A percentile compares a stretch with the other conserved stretches of the same genome.
These are phyloP conservation scores for Phytophthora melonis DNA, from an alignment of 352 stramenopile genomes.

Conservation along the genomic window DNA sequence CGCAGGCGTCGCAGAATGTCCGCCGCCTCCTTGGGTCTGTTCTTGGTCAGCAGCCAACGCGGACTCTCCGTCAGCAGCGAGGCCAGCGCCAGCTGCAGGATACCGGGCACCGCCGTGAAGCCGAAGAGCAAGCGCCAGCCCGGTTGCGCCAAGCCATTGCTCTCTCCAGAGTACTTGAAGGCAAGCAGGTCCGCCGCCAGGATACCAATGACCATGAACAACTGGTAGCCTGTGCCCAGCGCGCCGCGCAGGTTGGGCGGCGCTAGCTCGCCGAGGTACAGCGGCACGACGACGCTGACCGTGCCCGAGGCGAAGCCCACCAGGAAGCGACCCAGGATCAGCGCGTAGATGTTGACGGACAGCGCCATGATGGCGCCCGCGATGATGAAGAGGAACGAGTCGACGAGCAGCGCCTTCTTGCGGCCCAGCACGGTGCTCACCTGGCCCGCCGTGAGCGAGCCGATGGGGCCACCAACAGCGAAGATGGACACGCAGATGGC, in stretches of 20 bases:
- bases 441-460: slow-evolving; percentile 68
- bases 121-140: slow-evolving; percentile 78
- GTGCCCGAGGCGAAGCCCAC: slow-evolving; percentile 75
- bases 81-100: slow-evolving; percentile 71
- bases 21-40: slow-evolving; percentile 73
- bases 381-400: slow-evolving; percentile 75
- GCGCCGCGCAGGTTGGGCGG: slow-evolving; percentile 78
- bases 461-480: slow-evolving; percentile 66
- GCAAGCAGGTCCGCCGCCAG: slow-evolving; percentile 60
- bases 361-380: slow-evolving; percentile 66
- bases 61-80: slow-evolving; percentile 75
- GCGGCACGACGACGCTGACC: slow-evolving; percentile 75
- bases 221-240: slow-evolving; percentile 78
- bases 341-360: slow-evolving; percentile 75
- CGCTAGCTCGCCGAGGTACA: slow-evolving; percentile 77
- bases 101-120: slow-evolving; percentile 68
- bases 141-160: slow-evolving; percentile 60
- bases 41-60: slow-evolving; percentile 79
- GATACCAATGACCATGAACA: slow-evolving; percentile 79
- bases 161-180: slow-evolving; percentile 68
- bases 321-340: slow-evolving; percentile 76
- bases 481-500: slow-evolving; percentile 78
- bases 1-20: slow-evolving; percentile 73
- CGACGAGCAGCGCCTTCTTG: slow-evolving; percentile 68
- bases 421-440: slow-evolving; percentile 63